Base-by-base conservation (phyloP, 1,139 yeast genomes). In the Kluyveromyces sp. region DNA sequence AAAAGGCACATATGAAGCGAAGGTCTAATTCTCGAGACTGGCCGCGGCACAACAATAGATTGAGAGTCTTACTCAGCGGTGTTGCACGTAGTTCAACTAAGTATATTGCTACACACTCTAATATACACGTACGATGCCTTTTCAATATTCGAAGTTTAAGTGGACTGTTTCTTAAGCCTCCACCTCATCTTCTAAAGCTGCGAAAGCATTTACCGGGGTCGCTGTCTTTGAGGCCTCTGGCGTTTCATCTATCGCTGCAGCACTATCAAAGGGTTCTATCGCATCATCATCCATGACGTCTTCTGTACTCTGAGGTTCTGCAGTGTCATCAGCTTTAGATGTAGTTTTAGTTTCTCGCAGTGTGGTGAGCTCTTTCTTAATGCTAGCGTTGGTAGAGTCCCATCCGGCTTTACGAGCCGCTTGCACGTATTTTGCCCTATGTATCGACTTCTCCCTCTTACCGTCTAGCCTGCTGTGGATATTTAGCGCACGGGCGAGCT, bases 341-440 rank as follows among this genome's bases (percentile, higher is more conserved):
- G 8, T 15, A 9, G 11, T 32, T 26, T 2, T 31, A 31, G 13
- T 22, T 17, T 25, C 34, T 15, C 28, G 35, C 40, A 49, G 42
- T 43, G 20, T 41, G 8, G 49, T 57, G 41, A 64, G 55, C 38
- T 63, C 62, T 38, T 67, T 62, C 37, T 58, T 66, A 26, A 75
- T 73, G 33, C 63, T 61, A 46, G 71, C 69, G 58, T 83, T 83
- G 45, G 80, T 80, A 43, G 71, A 69, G 40, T 81, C 88, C 92
- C 92, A 83, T 13, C 80, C 83, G 1, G 84, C 67, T 60, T 81
- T 82, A 61, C 92, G 71, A 3, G 82, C 70, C 25, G 64, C 67
- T 52, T 76, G 82, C 13, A 82, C 77, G 55, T 69, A 76, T 56
- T 71, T 78, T 20, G 85, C 80, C 54, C 85, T 71, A 38, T 74